phyloP scores from a whole-genome alignment of 208 protist genomes.

The Tritrichomonas foetus region DNA sequence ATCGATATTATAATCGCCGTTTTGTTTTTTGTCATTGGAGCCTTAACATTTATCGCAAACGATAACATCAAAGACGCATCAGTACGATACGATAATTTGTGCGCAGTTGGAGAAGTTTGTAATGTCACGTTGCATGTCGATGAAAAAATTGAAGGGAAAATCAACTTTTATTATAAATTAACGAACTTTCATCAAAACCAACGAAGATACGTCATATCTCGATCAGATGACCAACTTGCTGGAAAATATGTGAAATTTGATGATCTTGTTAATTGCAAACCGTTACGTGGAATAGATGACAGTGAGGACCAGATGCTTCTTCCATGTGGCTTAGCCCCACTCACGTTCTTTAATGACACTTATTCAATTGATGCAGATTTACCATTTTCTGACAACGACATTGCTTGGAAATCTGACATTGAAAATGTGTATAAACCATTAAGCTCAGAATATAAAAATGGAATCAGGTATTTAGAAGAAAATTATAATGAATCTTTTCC shows the following conservation, averaged over 20 bases:
- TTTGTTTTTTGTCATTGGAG: background rate
- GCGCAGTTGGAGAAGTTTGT: background rate
- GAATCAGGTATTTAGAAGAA: background rate
- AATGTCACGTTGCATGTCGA: background rate
- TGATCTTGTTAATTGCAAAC: background rate
- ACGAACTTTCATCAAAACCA: conserved; percentile 22
- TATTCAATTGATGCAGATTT: background rate
- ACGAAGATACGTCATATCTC: background rate
- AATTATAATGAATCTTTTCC: background rate
- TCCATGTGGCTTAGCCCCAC: background rate
- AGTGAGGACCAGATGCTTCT: background rate
- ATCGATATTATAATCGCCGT: background rate
- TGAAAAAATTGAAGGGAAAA: background rate
- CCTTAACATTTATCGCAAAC: background rate
- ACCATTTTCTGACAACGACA: background rate
- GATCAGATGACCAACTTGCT: background rate
- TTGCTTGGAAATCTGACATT: background rate
- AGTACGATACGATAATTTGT: conserved; percentile 15
- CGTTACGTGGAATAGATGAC: background rate
- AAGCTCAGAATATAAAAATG: background rate
- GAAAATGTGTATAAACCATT: background rate
- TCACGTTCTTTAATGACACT: conserved; percentile 29
- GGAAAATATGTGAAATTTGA: conserved; percentile 26
- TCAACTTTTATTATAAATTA: background rate
- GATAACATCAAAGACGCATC: background rate